These are phyloP conservation scores for Codiaeum variegatum DNA, from an alignment of 441 rosid species.

Conservation along the genomic window DNA sequence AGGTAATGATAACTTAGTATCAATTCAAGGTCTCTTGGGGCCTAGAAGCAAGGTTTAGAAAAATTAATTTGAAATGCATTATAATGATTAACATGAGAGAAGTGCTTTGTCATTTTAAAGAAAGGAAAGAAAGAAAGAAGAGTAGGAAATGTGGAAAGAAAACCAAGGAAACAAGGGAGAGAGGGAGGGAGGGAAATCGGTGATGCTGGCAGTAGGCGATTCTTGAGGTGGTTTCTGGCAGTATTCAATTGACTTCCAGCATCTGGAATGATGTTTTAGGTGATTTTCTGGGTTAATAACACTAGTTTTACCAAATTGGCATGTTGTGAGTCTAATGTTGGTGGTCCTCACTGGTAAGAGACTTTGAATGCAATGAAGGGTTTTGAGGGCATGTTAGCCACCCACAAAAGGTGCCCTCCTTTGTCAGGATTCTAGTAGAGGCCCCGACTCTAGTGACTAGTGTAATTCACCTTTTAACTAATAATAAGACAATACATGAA, in stretches of 20 bases:
- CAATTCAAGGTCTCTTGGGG: not conserved
- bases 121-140: not conserved
- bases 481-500: not conserved
- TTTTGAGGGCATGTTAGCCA: not conserved
- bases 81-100: not conserved
- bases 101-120: not conserved
- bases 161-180: not conserved
- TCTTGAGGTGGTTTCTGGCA: not conserved
- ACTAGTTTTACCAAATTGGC: not conserved
- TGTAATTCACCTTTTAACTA: not conserved
- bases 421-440: not conserved
- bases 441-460: not conserved
- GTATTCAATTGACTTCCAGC: not conserved
- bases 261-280: not conserved
- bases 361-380: not conserved
- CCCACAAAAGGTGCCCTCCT: not conserved
- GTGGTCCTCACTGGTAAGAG: not conserved
- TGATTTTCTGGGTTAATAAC: not conserved
- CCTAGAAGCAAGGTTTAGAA: not conserved
- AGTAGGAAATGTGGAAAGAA: not conserved
- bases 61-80: not conserved
- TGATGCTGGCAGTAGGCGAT: not conserved
- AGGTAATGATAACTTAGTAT: conserved; percentile 26
- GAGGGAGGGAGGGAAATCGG: not conserved
- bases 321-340: not conserved